Percentiles rank a stretch among this genome's conserved stretches.
These are phyloP conservation scores for Lycium barbarum DNA, from an alignment of 257 asterid species.

Conservation along the genomic window DNA sequence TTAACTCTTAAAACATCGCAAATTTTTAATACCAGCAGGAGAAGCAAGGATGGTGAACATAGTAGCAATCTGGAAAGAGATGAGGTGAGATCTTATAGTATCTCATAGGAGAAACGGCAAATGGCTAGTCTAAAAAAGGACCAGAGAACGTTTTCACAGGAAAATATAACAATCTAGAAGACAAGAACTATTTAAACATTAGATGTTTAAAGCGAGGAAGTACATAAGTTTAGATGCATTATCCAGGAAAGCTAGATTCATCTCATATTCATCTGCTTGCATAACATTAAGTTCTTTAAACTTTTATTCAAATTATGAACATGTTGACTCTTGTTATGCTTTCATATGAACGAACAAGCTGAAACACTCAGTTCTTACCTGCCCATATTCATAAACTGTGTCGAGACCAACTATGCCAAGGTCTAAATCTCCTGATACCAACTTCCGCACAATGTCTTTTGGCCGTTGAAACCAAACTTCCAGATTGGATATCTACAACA, in stretches of 20 bases:
- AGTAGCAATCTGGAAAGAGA: slow-evolving; percentile 16
- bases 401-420: slow-evolving; percentile 98
- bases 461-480: slow-evolving; percentile 99
- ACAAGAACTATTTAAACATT: not conserved
- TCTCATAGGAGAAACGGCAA: not conserved
- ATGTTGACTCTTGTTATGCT: slow-evolving; percentile 27
- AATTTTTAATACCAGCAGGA: not conserved
- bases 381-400: slow-evolving; percentile 78
- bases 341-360: not conserved
- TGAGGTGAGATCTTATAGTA: not conserved
- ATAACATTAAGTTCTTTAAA: not conserved
- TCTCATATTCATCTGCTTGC: not conserved
- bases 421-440: slow-evolving; percentile 94
- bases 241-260: slow-evolving; percentile 5
- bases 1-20: not conserved
- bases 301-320: slow-evolving; percentile 17
- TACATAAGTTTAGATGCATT: not conserved
- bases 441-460: slow-evolving; percentile 89
- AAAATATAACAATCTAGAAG: not conserved
- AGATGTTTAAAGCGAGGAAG: not conserved
- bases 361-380: slow-evolving; percentile 51
- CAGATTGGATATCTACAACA: slow-evolving; percentile 71
- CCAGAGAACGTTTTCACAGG: not conserved
- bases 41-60: not conserved
- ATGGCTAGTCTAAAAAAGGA: slow-evolving; percentile 1